Evolutionary conservation across 1,284 basidiomycete species (phyloP).

Genomic region (Calocybe gambosa): DNA sequence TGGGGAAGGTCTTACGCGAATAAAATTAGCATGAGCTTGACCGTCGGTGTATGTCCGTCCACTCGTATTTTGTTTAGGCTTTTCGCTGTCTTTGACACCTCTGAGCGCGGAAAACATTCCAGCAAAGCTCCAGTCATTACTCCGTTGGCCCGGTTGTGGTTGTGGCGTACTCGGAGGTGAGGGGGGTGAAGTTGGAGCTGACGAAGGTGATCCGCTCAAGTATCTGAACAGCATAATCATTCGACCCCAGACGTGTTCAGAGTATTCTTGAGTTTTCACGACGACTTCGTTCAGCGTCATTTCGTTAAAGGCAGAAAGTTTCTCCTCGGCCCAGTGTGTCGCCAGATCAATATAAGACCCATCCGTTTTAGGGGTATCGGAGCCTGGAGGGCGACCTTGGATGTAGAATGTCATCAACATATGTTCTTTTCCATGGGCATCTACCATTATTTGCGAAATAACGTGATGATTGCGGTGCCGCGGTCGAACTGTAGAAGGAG

Average conservation of each 20-base stretch:
- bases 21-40: constrained; percentile 72
- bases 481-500: constrained; percentile 62
- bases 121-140: constrained; percentile 47
- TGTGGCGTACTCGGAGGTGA: constrained; percentile 22
- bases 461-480: constrained; percentile 76
- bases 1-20: constrained; percentile 46
- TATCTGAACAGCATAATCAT: constrained; percentile 58
- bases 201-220: constrained; percentile 52
- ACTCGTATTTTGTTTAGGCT: constrained; percentile 26
- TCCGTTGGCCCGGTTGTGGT: constrained; percentile 31
- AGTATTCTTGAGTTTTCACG: constrained; percentile 37
- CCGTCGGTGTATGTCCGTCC: constrained; percentile 61
- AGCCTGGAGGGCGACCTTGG: constrained; percentile 43
- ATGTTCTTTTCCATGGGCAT: constrained; percentile 67
- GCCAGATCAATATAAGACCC: constrained; percentile 36
- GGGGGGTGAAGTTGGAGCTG: constrained; percentile 28
- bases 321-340: constrained; percentile 37
- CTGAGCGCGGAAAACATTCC: constrained; percentile 66
- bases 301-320: constrained; percentile 35
- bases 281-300: constrained; percentile 50
- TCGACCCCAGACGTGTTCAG: constrained; percentile 35
- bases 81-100: constrained; percentile 31
- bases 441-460: constrained; percentile 65
- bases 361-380: constrained; percentile 26
- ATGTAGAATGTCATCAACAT: constrained; percentile 78